A percentile compares a stretch with the other conserved stretches of the same genome.
Evolutionary conservation across 495 filamentous ascomycete genomes (phyloP).

Genomic region (Cudoniella acicularis): DNA sequence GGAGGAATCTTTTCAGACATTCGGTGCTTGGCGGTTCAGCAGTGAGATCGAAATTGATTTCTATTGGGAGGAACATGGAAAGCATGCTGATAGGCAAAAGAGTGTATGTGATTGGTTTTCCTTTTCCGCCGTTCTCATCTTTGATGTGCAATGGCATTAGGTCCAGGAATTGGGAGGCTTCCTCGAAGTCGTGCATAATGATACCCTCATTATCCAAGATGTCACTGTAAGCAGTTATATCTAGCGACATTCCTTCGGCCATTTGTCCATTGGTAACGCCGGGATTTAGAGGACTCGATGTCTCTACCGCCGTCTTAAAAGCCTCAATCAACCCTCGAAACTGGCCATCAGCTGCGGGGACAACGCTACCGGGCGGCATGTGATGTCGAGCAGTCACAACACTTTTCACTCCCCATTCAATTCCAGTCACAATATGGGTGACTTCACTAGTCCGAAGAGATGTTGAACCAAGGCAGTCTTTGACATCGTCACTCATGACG

Average conservation of each 20-base stretch:
- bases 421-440: slow-evolving; percentile 22
- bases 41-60: neutral
- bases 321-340: neutral
- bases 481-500: neutral
- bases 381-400: slow-evolving; percentile 6
- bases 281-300: neutral
- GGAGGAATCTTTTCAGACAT: slow-evolving; percentile 16
- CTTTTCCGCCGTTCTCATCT: slow-evolving; percentile 21
- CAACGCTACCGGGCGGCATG: neutral
- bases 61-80: slow-evolving; percentile 2
- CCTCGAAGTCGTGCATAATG: neutral
- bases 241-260: neutral
- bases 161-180: neutral
- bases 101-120: slow-evolving; percentile 25
- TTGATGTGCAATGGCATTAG: neutral
- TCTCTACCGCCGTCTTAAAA: neutral
- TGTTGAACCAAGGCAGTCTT: neutral
- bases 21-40: neutral
- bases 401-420: slow-evolving; percentile 23
- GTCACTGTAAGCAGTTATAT: neutral
- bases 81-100: slow-evolving; percentile 26
- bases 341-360: neutral
- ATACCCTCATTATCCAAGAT: neutral
- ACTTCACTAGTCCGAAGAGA: neutral
- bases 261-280: neutral